Evolutionary conservation across 2,329 filamentous ascomycete species (phyloP).

Genomic region (Graphium sp.): DNA sequence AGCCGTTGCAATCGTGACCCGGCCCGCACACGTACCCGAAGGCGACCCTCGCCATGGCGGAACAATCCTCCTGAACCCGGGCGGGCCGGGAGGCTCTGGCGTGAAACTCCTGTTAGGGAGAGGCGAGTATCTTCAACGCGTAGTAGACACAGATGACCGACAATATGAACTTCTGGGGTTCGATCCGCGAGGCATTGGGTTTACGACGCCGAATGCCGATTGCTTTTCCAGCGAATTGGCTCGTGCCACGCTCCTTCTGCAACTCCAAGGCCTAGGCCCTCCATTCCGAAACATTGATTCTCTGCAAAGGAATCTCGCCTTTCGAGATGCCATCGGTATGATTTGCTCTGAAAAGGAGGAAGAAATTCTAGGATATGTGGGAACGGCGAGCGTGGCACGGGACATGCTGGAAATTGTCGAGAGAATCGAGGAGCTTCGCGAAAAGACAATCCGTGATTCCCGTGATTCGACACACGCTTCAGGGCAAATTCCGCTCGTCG

Average conservation of each 20-base stretch:
- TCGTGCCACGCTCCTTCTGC: conserved; percentile 12
- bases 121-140: conserved; percentile 13
- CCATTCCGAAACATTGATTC: conserved; percentile 9
- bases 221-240: conserved; percentile 18
- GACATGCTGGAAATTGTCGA: conserved; percentile 28
- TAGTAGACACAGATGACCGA: conserved; percentile 11
- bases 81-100: conserved; percentile 25
- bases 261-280: conserved; percentile 14
- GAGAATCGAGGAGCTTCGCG: conserved; percentile 16
- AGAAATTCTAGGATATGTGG: conserved; percentile 15
- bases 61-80: conserved; percentile 24
- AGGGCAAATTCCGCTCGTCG: no score
- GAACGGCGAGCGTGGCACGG: conserved; percentile 19
- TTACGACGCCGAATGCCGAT: conserved; percentile 17
- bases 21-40: conserved; percentile 19
- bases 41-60: conserved; percentile 21
- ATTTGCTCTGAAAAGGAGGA: conserved; percentile 12
- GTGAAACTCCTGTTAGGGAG: conserved; percentile 11
- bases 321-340: conserved; percentile 9
- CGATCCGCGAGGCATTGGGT: conserved; percentile 23
- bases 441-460: conserved; percentile 1
- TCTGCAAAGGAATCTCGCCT: conserved; percentile 11
- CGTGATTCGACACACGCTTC: conserved; percentile 1
- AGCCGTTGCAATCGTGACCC: conserved; percentile 21
- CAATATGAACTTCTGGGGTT: conserved; percentile 25